Percentiles rank a stretch among this genome's conserved stretches.
Conservation (phyloP, 257 asterid species). For the Penstemon davidsonii region DNA sequence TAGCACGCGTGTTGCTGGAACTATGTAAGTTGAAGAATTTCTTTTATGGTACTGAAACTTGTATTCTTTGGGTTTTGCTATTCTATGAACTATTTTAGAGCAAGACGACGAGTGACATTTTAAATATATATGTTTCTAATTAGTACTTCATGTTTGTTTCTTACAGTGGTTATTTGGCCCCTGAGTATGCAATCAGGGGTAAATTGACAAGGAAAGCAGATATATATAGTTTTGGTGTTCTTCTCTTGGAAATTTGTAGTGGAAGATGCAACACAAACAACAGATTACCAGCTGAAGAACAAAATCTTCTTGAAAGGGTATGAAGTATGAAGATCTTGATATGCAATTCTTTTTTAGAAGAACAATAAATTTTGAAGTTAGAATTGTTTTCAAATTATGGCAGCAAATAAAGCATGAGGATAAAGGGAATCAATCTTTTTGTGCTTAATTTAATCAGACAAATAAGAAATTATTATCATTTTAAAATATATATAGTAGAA, state of each 20-base stretch:
- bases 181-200: conserved; percentile 87
- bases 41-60: conserved; percentile 1
- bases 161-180: conserved; percentile 92
- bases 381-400: neutral
- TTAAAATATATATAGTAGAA: neutral
- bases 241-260: conserved; percentile 74
- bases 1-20: conserved; percentile 94
- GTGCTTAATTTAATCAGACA: neutral
- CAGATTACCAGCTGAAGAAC: conserved; percentile 59
- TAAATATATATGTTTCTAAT: neutral
- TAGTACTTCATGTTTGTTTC: conserved; percentile 9
- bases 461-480: neutral
- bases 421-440: neutral
- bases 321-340: conserved; percentile 40
- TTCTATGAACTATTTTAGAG: neutral
- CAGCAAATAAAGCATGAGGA: neutral
- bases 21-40: conserved; percentile 56
- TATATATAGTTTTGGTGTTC: conserved; percentile 83
- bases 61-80: neutral
- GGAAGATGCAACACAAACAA: conserved; percentile 78
- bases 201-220: conserved; percentile 88
- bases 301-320: conserved; percentile 82
- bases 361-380: conserved; percentile 5
- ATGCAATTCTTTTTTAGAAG: conserved; percentile 9
- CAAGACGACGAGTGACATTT: neutral